These are phyloP conservation scores for Spathaspora gorwiae DNA, from an alignment of 805 yeast species.

Conservation along the genomic window DNA sequence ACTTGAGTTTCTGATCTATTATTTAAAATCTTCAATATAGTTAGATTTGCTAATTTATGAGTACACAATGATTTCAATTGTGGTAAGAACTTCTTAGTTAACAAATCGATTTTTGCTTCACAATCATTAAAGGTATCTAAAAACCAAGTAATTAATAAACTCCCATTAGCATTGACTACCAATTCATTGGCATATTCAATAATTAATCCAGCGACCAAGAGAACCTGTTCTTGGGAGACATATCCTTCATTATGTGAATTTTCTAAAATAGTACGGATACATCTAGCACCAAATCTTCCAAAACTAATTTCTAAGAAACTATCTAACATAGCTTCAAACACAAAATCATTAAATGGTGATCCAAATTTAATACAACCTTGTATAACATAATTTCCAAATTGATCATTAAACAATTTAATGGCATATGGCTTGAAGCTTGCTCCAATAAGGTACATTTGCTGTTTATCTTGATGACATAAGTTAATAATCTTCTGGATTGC, in stretches of 20 bases:
- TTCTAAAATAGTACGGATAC: slow-evolving; percentile 89
- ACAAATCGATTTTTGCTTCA: slow-evolving; percentile 37
- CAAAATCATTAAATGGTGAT: slow-evolving; percentile 82
- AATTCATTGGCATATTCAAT: slow-evolving; percentile 73
- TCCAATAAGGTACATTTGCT: slow-evolving; percentile 57
- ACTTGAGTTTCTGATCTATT: slow-evolving; percentile 62
- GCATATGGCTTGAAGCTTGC: slow-evolving; percentile 76
- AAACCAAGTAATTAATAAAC: slow-evolving; percentile 88
- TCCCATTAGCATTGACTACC: slow-evolving; percentile 81
- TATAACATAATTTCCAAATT: slow-evolving; percentile 92
- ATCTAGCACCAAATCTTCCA: slow-evolving; percentile 92
- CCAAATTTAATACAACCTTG: slow-evolving; percentile 93
- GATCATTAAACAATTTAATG: slow-evolving; percentile 85
- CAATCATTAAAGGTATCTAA: slow-evolving; percentile 60
- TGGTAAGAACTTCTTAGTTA: slow-evolving; percentile 60
- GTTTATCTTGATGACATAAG: slow-evolving; percentile 49
- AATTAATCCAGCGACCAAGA: slow-evolving; percentile 72
- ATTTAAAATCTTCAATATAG: slow-evolving; percentile 73
- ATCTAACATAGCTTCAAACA: slow-evolving; percentile 75
- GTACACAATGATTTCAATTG: slow-evolving; percentile 61
- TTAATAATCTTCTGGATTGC: slow-evolving; percentile 95
- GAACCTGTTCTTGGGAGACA: slow-evolving; percentile 56
- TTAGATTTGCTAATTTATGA: slow-evolving; percentile 80
- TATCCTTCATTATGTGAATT: slow-evolving; percentile 44
- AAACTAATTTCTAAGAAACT: slow-evolving; percentile 77